Base-by-base conservation (phyloP, 1,139 yeast species). In the Kodamaea fungicola region DNA sequence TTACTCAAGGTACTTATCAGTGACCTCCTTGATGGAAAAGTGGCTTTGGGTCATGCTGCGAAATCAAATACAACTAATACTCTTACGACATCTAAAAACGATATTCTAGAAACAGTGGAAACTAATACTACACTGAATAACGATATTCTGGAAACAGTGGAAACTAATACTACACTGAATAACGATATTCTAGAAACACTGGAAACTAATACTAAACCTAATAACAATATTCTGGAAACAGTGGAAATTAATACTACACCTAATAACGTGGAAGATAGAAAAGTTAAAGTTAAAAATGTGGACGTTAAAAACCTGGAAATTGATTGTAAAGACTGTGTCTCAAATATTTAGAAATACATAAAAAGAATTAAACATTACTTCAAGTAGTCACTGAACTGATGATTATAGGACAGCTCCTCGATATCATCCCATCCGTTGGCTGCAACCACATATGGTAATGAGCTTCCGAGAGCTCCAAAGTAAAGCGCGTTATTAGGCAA, bases 371-470 rank as follows among this genome's bases (percentile, higher is more conserved):
- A 16, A 16, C 19, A 9, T 32, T 34, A 47, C 36, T 47, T 48
- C 32, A 44, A 41, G 23, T 46, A 49, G 25, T 48, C 52, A 30
- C 50, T 43, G 33, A 48, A 48, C 32, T 43, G 51, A 32, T 46
- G 51, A 23, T 45, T 46, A 34, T 44, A 46, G 21, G 50, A 40
- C 34, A 34, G 50, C 19, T 46, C 52, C 28, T 45, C 43, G 33
- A 67, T 49, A 31, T 57, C 60, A 38, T 63, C 69, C 74, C 75
- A 69, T 7, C 74, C 74, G 42, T 59, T 59, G 9, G 51, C 48
- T 12, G 62, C 57, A 9, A 62, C 65, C 13, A 68, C 67, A 45
- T 69, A 69, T 8, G 74, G 74, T 38, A 69, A 62, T 9, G 69
- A 61, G 34, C 66, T 59, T 1, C 72, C 74, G 30, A 68, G 51